Evolutionary conservation across 2,329 filamentous ascomycete species (phyloP), one percentile per base, ranked within the genome.

Genomic region (Pseudogymnoascus sp.): DNA sequence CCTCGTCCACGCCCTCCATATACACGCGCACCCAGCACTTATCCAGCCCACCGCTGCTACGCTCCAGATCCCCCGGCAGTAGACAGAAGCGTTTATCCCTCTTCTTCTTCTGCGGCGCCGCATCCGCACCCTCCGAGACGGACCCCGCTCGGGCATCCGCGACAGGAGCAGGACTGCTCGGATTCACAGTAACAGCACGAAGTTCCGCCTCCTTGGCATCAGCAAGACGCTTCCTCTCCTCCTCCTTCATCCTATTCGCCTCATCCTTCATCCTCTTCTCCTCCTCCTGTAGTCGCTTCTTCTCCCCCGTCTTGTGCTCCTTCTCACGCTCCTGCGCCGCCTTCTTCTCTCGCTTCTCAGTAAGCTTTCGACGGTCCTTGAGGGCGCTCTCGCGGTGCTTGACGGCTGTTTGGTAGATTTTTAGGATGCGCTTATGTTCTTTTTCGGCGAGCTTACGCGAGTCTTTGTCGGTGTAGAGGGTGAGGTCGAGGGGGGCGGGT

Each of bases 1-100:
- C 89, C 74, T 96, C 90, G 71, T 96, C 92, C 66, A 95, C 86
- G 62, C 86, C 86, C 64, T 88, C 83, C 89, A 97, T 95, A 70
- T 86, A 87, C 2, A 96, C 83, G 51, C 87, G 81, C 0, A 92
- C 78, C 92, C 93, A 96, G 14, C 86, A 84, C 4, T 82, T 77
- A 72, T 96, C 91, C 47, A 80, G 77, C 65, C 79, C 77, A 5
- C 85, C 86, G 62, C 79, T 73, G 5, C 37, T n/a, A 51, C 74
- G 76, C 64, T 78, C 79, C 18, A 79, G 75, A 61, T 82, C 78
- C 60, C 79, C 79, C 0, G 89, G 91, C 2, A 93, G 76, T 69
- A 86, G 85, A 76, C 91, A 95, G 74, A 97, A 96, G 71, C 90
- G 93, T 68, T 76, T 78, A 34, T 72, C 70, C 60, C 70, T 69